Evolutionary conservation across 176 grass and related monocot genomes (phyloP), one percentile per base, ranked within the genome.

Genomic region (Ensete ventricosum): DNA sequence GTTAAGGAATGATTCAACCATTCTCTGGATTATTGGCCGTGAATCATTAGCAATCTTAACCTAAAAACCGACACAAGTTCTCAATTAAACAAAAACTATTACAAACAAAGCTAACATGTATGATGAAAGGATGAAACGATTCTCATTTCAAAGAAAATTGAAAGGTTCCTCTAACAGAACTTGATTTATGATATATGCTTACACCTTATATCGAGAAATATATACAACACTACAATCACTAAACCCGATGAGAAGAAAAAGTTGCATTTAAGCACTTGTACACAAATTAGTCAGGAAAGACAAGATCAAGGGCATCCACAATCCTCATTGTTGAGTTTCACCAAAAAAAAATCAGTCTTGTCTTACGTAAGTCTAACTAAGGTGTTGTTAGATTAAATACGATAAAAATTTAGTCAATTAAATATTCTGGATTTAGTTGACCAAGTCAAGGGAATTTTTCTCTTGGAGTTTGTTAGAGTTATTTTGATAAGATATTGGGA

Each of bases 1-100:
- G 82, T 89, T 99, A 73, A 91, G 80, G 81, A 99, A 94, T 63
- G 86, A 91, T 77, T 94, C 86, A 43, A 91, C 84, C 27, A 99
- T 34, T 81, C 84, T 99, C 27, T 94, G 88, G 81, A 91, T 59
- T 60, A 84, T 62, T 27, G 81, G 84, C 79, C 95, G 85, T 16
- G 82, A 79, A 82, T 99, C 91, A 71, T 91, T 85, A 14, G 91
- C n/a, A 73, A 86, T 60, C 81, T 89, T 94, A 16, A 99, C 82
- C 95, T 94, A 82, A 49, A 89, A 71, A 55, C 69, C 27, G 0
- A 54, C 14, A 59, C 50, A 43, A 75, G 82, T 74, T 75, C 55
- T 62, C 6, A 80, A 71, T 58, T 49, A 16, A 11, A 49, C 27
- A 73, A 80, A 75, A 80, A 51, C 8, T 24, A 6, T 49, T 49